phyloP scores from a whole-genome alignment of 495 filamentous ascomycete species.

The Aspergillus bertholletiae region DNA sequence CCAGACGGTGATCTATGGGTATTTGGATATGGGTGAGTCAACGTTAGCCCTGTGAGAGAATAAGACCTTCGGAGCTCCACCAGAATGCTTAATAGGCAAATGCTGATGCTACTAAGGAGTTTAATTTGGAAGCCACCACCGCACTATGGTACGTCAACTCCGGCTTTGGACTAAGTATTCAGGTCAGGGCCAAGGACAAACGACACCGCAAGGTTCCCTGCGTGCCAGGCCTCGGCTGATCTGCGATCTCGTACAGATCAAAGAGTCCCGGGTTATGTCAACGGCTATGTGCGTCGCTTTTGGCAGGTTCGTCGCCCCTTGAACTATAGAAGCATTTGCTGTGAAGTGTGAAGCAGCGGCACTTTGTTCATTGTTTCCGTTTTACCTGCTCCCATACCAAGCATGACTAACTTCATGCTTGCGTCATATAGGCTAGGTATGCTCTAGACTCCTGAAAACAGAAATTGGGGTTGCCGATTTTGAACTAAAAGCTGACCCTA shows the following conservation, averaged over 20 bases:
- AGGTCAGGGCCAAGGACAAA: background rate
- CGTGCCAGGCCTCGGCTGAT: background rate
- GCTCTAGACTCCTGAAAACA: background rate
- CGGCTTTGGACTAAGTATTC: background rate
- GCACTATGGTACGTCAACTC: constrained; percentile 69
- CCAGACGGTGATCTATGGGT: constrained; percentile 72
- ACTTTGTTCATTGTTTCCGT: too few species aligned
- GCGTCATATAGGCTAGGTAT: constrained; percentile 31
- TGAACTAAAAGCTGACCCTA: background rate
- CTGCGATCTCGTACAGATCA: constrained; percentile 52
- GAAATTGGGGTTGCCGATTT: background rate
- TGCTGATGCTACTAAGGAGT: constrained; percentile 53
- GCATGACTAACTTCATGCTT: constrained; percentile 4
- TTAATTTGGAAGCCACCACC: constrained; percentile 99
- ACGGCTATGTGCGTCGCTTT: constrained; percentile 91
- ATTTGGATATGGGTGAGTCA: constrained; percentile 82
- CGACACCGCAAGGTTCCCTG: background rate
- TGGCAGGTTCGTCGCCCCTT: constrained; percentile 73
- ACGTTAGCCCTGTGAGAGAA: background rate
- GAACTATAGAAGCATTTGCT: constrained; percentile 1
- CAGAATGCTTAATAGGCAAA: background rate
- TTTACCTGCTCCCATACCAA: background rate
- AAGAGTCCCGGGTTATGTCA: constrained; percentile 85
- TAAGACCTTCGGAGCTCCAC: background rate
- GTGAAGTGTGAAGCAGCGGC: too few species aligned